These are phyloP conservation scores for Rhamnella rubrinervis DNA, from an alignment of 331 rosid genomes.

Conservation along the genomic window DNA sequence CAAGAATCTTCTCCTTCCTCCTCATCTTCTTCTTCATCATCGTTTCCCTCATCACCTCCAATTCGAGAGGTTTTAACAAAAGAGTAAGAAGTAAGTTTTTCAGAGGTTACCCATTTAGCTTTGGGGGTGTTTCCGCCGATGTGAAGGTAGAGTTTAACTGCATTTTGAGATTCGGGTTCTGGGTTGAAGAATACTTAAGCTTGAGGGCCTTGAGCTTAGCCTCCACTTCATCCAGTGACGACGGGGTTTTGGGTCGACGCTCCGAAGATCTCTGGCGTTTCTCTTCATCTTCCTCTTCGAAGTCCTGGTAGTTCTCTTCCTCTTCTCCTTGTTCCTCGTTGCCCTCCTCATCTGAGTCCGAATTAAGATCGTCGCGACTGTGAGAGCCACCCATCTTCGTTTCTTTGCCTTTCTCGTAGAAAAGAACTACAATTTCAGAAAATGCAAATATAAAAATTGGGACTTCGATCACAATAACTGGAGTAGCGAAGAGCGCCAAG, in stretches of 20 bases:
- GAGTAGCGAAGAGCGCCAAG: slow-evolving; percentile 40
- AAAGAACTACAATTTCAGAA: not conserved
- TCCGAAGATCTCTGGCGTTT: slow-evolving; percentile 47
- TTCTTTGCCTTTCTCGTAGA: not conserved
- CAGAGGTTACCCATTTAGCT: slow-evolving; percentile 89
- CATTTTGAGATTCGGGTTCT: slow-evolving; percentile 43
- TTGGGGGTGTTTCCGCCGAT: slow-evolving; percentile 76
- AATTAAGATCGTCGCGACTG: slow-evolving; percentile 64
- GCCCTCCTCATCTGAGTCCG: slow-evolving; percentile 57
- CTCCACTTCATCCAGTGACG: slow-evolving; percentile 74
- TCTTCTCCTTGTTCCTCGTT: slow-evolving; percentile 26
- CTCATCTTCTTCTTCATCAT: slow-evolving; percentile 37
- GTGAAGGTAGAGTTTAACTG: slow-evolving; percentile 80
- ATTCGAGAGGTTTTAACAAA: slow-evolving; percentile 43
- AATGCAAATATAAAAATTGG: not conserved
- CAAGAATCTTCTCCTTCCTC: slow-evolving; percentile 40
- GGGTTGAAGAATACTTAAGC: slow-evolving; percentile 66
- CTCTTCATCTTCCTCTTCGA: slow-evolving; percentile 34
- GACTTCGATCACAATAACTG: not conserved
- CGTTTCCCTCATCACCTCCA: slow-evolving; percentile 24
- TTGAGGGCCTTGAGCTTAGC: slow-evolving; percentile 81
- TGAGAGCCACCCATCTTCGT: slow-evolving; percentile 65
- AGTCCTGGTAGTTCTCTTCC: slow-evolving; percentile 46
- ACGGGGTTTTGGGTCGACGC: slow-evolving; percentile 47
- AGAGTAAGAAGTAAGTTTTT: slow-evolving; percentile 61